A percentile compares a stretch with the other conserved stretches of the same genome.
These are phyloP conservation scores for Coprinopsis strossmayeri DNA, from an alignment of 768 basidiomycete genomes.

Conservation along the genomic window DNA sequence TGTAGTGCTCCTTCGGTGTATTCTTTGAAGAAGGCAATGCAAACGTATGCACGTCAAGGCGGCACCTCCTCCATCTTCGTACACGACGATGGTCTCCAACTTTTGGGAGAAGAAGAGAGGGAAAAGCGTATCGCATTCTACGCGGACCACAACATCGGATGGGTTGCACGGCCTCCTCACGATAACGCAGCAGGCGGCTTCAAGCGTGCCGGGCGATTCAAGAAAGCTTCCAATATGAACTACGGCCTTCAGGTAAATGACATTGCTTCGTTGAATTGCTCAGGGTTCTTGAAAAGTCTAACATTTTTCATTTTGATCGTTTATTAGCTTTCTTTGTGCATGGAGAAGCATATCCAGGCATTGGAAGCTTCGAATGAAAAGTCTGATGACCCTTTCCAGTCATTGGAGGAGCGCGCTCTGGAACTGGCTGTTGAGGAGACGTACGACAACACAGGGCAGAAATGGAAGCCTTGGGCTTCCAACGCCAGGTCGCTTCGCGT, in stretches of 20 bases:
- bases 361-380: slow-evolving; percentile 36
- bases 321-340: slow-evolving; percentile 52
- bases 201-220: slow-evolving; percentile 82
- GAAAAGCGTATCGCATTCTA: slow-evolving; percentile 69
- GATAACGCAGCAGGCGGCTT: slow-evolving; percentile 55
- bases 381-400: slow-evolving; percentile 32
- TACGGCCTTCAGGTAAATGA: slow-evolving; percentile 51
- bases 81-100: slow-evolving; percentile 80
- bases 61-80: slow-evolving; percentile 75
- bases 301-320: too few species aligned
- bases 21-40: slow-evolving; percentile 81
- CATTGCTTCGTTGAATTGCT: too few species aligned
- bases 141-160: slow-evolving; percentile 70
- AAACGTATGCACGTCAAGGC: slow-evolving; percentile 88
- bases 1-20: slow-evolving; percentile 64
- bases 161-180: slow-evolving; percentile 77
- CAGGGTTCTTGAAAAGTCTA: too few species aligned
- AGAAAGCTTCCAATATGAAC: slow-evolving; percentile 91
- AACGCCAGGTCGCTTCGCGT: slow-evolving; percentile 72
- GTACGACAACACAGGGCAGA: slow-evolving; percentile 47
- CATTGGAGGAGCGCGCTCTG: slow-evolving; percentile 67
- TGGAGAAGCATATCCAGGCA: slow-evolving; percentile 44
- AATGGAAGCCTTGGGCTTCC: slow-evolving; percentile 69
- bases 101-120: slow-evolving; percentile 54
- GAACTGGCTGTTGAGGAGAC: slow-evolving; percentile 71